Percentiles rank a stretch among this genome's conserved stretches.
These are phyloP conservation scores for Agroathelia rolfsii DNA, from an alignment of 1,284 basidiomycete species.

Conservation along the genomic window DNA sequence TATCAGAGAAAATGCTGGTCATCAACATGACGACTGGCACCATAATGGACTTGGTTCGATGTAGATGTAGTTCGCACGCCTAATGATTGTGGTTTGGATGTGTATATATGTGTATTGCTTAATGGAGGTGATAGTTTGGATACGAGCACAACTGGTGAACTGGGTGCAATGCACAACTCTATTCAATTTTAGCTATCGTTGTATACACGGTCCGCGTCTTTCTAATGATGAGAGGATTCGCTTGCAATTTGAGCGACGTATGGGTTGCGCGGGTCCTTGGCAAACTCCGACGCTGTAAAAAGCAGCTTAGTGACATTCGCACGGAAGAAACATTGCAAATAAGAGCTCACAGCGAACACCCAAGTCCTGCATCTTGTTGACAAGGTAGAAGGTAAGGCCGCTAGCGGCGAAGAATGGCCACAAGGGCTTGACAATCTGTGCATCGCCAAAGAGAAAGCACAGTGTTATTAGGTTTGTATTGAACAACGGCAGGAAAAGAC, in stretches of 20 bases:
- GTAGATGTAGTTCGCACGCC: no score
- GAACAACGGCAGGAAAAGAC: conserved; percentile 6
- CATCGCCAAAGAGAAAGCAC: conserved; percentile 6
- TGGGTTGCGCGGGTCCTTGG: conserved; percentile 70
- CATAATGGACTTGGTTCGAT: no score
- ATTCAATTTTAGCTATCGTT: no score
- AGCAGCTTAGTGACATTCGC: conserved; percentile 9
- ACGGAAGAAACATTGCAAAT: conserved; percentile 4
- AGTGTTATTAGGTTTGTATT: conserved; percentile 1
- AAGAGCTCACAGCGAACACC: conserved; percentile 55
- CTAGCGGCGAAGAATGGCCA: conserved; percentile 69
- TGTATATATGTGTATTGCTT: no score
- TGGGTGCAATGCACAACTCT: no score
- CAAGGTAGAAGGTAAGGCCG: conserved; percentile 52
- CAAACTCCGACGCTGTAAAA: conserved; percentile 48
- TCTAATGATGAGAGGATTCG: conserved; percentile 27
- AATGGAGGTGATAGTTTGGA: no score
- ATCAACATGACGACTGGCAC: no score
- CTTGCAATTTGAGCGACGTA: conserved; percentile 67
- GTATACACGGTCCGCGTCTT: no score
- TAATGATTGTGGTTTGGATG: no score
- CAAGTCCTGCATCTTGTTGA: conserved; percentile 52
- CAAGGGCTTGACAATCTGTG: conserved; percentile 57
- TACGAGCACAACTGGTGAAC: no score
- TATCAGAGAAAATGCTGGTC: conserved; percentile 77